Percentiles rank a stretch among this genome's conserved stretches.
Evolutionary conservation across 1,284 basidiomycete species (phyloP).

Genomic region (Cutaneotrichosporon sp.): DNA sequence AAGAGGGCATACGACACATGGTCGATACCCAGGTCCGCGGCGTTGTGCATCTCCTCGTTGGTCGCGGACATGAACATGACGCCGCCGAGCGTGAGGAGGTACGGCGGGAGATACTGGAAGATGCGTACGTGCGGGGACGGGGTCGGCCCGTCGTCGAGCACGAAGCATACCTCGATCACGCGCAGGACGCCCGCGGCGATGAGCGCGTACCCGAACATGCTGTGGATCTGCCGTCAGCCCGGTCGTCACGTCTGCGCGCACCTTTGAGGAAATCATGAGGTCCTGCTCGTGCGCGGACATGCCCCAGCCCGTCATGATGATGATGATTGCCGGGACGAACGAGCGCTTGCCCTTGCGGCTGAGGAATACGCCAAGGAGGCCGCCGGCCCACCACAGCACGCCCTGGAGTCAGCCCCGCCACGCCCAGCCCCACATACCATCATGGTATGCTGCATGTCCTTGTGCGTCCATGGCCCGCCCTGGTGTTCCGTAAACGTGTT

Average conservation of each 20-base stretch:
- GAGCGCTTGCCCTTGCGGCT: slow-evolving; percentile 78
- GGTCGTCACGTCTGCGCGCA: slow-evolving; percentile 41
- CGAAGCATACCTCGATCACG: slow-evolving; percentile 81
- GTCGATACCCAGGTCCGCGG: slow-evolving; percentile 69
- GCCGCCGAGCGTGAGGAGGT: slow-evolving; percentile 64
- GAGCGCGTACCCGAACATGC: slow-evolving; percentile 74
- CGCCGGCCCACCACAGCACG: slow-evolving; percentile 81
- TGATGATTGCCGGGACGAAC: slow-evolving; percentile 74
- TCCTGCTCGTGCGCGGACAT: slow-evolving; percentile 88
- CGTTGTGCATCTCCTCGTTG: slow-evolving; percentile 73
- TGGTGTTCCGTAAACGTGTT: slow-evolving; percentile 93
- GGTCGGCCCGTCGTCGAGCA: slow-evolving; percentile 49
- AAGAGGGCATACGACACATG: slow-evolving; percentile 66
- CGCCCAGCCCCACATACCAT: slow-evolving; percentile 29
- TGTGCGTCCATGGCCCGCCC: slow-evolving; percentile 73
- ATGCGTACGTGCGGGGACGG: slow-evolving; percentile 50
- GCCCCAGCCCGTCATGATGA: slow-evolving; percentile 87
- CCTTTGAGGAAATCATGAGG: slow-evolving; percentile 75
- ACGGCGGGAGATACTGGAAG: slow-evolving; percentile 79
- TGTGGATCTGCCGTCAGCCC: slow-evolving; percentile 60
- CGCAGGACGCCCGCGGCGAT: slow-evolving; percentile 78
- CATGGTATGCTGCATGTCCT: slow-evolving; percentile 88
- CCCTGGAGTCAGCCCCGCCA: slow-evolving; percentile 47
- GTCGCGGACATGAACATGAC: slow-evolving; percentile 81
- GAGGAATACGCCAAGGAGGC: slow-evolving; percentile 78